A percentile compares a stretch with the other conserved stretches of the same genome.
Evolutionary conservation across 805 yeast genomes (phyloP).

Genomic region (Ogataea thermomethanolica): DNA sequence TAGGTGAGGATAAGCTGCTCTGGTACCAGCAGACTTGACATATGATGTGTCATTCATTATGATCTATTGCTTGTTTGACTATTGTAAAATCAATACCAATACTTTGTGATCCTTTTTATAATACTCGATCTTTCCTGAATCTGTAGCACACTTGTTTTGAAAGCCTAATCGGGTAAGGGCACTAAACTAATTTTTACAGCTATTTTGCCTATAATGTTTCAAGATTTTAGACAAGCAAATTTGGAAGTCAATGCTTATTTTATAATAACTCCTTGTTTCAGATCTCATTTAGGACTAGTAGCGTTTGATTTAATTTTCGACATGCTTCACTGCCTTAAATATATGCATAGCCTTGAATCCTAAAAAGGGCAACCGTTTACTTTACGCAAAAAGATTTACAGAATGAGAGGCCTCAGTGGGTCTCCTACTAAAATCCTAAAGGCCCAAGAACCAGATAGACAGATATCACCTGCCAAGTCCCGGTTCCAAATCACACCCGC

Average conservation of each 20-base stretch:
- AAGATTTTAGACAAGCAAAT: neutral
- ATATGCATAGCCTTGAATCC: neutral
- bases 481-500: conserved; percentile 11
- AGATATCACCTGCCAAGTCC: conserved; percentile 3
- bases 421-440: conserved; percentile 10
- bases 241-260: neutral
- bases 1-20: conserved; percentile 6
- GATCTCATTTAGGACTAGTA: conserved; percentile 9
- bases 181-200: neutral
- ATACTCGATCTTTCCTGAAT: neutral
- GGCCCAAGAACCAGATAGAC: conserved; percentile 2
- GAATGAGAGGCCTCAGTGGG: conserved; percentile 11
- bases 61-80: neutral
- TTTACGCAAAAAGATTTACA: neutral
- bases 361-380: conserved; percentile 2
- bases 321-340: conserved; percentile 13
- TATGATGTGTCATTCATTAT: conserved; percentile 15
- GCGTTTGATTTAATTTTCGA: conserved; percentile 14
- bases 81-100: neutral
- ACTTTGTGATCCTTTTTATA: conserved; percentile 5
- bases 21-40: conserved; percentile 7
- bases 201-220: conserved; percentile 1
- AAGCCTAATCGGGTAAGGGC: neutral
- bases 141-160: conserved; percentile 12
- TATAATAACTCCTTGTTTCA: conserved; percentile 10